Evolutionary conservation across 768 basidiomycete species (phyloP).

Genomic region (Tulasnella sp.): DNA sequence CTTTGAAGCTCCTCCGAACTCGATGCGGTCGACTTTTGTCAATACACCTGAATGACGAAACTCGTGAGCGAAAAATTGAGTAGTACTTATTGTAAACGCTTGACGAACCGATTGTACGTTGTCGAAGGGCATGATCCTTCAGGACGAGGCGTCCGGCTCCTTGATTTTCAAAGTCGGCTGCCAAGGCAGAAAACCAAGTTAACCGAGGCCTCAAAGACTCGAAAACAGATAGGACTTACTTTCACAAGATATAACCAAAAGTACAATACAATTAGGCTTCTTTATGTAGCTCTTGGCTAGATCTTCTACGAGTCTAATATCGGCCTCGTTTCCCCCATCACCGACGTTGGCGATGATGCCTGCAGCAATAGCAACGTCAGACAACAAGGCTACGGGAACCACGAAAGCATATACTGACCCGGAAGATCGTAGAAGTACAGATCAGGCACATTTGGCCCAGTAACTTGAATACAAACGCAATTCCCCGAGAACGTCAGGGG

Average conservation of each 20-base stretch:
- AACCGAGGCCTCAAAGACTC: too few species aligned
- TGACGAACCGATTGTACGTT: constrained; percentile 61
- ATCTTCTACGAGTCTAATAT: constrained; percentile 20
- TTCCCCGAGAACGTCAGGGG: constrained; percentile 47
- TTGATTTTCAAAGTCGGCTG: constrained; percentile 79
- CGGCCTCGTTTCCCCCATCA: constrained; percentile 15
- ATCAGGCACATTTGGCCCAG: constrained; percentile 42
- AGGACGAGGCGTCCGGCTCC: constrained; percentile 64
- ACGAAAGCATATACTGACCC: background rate
- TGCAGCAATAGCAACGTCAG: background rate
- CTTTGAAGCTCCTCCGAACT: constrained; percentile 47
- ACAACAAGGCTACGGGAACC: background rate
- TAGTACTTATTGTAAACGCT: background rate
- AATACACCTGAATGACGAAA: constrained; percentile 50
- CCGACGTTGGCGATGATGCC: constrained; percentile 27
- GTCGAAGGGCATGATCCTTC: constrained; percentile 55
- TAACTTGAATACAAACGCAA: constrained; percentile 45
- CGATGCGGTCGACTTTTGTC: constrained; percentile 70
- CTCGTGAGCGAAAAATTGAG: background rate
- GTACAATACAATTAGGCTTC: constrained; percentile 12
- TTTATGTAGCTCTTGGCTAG: constrained; percentile 21
- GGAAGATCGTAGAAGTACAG: constrained; percentile 36
- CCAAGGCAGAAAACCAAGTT: background rate
- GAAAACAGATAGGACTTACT: constrained; percentile 11
- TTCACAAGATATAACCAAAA: constrained; percentile 27